Conservation (phyloP, 2,329 filamentous ascomycete species). For the Blastomyces parvus region DNA sequence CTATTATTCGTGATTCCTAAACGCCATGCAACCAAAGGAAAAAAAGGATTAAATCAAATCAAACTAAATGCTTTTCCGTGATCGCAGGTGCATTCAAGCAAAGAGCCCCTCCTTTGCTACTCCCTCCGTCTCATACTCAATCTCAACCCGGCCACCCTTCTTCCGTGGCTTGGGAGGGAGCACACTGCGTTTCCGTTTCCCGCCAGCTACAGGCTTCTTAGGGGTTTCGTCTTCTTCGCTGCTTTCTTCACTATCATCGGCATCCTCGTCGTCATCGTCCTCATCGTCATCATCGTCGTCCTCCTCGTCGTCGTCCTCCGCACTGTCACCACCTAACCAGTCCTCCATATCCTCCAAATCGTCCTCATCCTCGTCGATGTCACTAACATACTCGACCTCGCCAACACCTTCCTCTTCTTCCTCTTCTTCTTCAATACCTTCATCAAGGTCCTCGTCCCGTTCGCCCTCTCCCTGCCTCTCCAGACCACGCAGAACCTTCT, state of each 20-base stretch:
- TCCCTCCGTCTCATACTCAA: constrained; percentile 67
- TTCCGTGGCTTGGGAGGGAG: constrained; percentile 48
- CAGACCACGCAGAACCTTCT: constrained; percentile 84
- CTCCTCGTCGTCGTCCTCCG: constrained; percentile 39
- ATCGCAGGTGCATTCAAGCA: constrained; percentile 23
- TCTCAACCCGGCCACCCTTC: constrained; percentile 58
- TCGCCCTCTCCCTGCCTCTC: constrained; percentile 77
- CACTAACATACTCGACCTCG: constrained; percentile 85
- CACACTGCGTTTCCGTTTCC: constrained; percentile 49
- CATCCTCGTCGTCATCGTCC: constrained; percentile 51
- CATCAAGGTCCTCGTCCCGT: constrained; percentile 78
- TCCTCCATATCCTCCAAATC: constrained; percentile 94
- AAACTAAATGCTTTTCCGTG: constrained; percentile 1
- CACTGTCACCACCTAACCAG: constrained; percentile 70
- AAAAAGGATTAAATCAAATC: not conserved
- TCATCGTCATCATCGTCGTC: constrained; percentile 42
- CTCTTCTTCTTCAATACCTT: constrained; percentile 70
- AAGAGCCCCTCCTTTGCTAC: constrained; percentile 44
- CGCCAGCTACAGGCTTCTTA: constrained; percentile 34
- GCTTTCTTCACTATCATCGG: constrained; percentile 38
- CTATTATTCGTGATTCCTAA: not conserved
- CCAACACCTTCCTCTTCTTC: constrained; percentile 62
- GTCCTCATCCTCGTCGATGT: constrained; percentile 64
- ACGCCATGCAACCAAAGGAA: not conserved
- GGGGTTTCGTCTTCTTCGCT: constrained; percentile 45